These are phyloP conservation scores for Pseudofabraea citricarpa DNA, from an alignment of 2,329 filamentous ascomycete genomes.

Conservation along the genomic window DNA sequence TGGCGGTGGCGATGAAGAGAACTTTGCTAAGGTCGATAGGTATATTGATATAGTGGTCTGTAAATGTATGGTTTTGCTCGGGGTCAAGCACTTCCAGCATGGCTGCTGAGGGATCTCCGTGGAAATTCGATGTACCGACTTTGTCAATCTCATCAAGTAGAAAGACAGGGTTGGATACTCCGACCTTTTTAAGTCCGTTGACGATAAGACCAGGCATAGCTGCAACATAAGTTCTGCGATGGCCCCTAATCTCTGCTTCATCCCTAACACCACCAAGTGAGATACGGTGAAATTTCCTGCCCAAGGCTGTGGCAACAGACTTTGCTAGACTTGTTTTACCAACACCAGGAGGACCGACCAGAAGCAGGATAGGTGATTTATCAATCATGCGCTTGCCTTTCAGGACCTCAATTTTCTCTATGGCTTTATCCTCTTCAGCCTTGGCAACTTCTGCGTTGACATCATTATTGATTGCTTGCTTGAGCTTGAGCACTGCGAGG, in stretches of 20 bases:
- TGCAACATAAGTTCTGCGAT: conserved; percentile 92
- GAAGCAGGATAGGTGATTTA: conserved; percentile 90
- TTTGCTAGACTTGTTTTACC: conserved; percentile 95
- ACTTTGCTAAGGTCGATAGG: conserved; percentile 95
- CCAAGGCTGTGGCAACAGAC: conserved; percentile 86
- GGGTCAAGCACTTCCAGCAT: conserved; percentile 98
- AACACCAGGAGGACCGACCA: conserved; percentile 89
- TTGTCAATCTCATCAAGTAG: conserved; percentile 98
- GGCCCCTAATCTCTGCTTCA: conserved; percentile 93
- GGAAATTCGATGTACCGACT: conserved; percentile 79
- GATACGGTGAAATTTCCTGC: conserved; percentile 94
- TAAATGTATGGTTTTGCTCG: conserved; percentile 93
- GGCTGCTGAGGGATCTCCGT: conserved; percentile 91
- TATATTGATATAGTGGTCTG: conserved; percentile 93
- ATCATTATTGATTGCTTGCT: conserved; percentile 83
- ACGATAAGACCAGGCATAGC: conserved; percentile 98
- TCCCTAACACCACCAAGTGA: conserved; percentile 93
- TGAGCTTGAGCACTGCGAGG: conserved; percentile 89
- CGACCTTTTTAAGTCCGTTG: conserved; percentile 89
- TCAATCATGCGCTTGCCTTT: conserved; percentile 83
- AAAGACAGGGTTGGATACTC: conserved; percentile 92
- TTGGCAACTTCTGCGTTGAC: conserved; percentile 74
- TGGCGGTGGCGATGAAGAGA: conserved; percentile 95
- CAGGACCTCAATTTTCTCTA: conserved; percentile 64
- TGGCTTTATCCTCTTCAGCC: conserved; percentile 52